Evolutionary conservation across 1,284 basidiomycete genomes (phyloP).

Genomic region (Sporisorium sorghi): DNA sequence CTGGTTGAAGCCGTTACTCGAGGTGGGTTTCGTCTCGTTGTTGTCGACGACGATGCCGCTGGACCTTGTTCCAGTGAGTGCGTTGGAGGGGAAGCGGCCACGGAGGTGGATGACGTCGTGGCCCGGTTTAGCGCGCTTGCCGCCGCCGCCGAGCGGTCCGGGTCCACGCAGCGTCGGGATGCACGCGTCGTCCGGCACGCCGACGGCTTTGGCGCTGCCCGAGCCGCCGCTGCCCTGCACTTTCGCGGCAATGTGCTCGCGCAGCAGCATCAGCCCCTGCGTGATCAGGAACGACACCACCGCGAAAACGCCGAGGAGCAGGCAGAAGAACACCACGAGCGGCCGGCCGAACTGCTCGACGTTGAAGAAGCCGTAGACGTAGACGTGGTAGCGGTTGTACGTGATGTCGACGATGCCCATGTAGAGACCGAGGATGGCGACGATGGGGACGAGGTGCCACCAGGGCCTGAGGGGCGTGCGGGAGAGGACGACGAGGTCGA

Average conservation of each 20-base stretch:
- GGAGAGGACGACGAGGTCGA: conserved; percentile 75
- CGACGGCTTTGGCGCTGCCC: conserved; percentile 42
- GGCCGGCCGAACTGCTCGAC: conserved; percentile 39
- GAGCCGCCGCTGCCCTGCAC: conserved; percentile 44
- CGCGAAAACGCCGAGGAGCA: conserved; percentile 40
- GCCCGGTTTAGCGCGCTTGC: conserved; percentile 24
- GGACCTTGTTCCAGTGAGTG: conserved; percentile 9
- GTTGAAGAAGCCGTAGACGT: conserved; percentile 57
- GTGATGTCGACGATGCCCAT: conserved; percentile 72
- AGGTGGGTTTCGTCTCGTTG: too few relatives aligned
- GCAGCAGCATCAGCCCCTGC: conserved; percentile 43
- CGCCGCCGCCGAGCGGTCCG: conserved; percentile 51
- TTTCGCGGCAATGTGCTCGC: conserved; percentile 37
- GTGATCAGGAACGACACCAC: conserved; percentile 47
- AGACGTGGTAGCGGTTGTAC: conserved; percentile 32
- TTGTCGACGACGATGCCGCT: conserved; percentile 36
- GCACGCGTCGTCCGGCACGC: conserved; percentile 51
- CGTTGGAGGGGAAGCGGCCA: conserved; percentile 37
- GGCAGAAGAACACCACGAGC: conserved; percentile 33
- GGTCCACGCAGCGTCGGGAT: conserved; percentile 51
- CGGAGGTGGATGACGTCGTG: conserved; percentile 33
- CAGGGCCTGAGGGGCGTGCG: conserved; percentile 73
- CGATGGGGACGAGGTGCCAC: conserved; percentile 72
- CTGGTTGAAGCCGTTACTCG: too few relatives aligned
- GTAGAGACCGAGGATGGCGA: conserved; percentile 75